Conservation (phyloP, 345 rosid genomes). For the Eucalyptus sp. region DNA sequence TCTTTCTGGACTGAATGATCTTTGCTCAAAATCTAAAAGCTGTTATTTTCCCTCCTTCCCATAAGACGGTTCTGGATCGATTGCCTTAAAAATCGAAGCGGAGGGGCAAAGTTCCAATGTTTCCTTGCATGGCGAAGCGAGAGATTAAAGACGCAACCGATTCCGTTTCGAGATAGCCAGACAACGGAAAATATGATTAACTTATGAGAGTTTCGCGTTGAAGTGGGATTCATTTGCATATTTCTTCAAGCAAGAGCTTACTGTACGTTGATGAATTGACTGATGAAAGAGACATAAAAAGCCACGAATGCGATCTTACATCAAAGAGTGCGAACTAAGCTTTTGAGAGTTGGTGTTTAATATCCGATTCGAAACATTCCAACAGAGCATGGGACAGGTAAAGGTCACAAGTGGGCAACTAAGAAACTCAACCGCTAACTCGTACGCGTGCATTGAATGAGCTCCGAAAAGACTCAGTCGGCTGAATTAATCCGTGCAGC, state of each 20-base stretch:
- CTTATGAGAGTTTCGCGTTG: not conserved
- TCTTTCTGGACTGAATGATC: not conserved
- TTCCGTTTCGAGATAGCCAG: not conserved
- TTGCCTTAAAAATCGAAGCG: not conserved
- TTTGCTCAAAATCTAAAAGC: not conserved
- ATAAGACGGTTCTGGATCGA: not conserved
- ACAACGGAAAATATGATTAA: not conserved
- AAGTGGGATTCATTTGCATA: not conserved
- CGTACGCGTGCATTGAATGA: not conserved
- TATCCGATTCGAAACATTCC: not conserved
- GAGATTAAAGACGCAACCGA: not conserved
- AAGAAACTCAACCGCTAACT: not conserved
- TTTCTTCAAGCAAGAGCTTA: not conserved
- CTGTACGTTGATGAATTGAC: not conserved
- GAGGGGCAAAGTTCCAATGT: not conserved
- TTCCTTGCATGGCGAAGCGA: not conserved
- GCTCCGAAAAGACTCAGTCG: not conserved
- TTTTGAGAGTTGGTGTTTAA: not conserved
- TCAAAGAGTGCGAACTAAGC: not conserved
- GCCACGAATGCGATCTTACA: not conserved
- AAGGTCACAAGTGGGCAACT: not conserved
- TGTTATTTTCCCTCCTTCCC: not conserved
- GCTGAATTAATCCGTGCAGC: not conserved
- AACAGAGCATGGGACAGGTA: not conserved
- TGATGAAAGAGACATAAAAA: not conserved